Evolutionary conservation across 2,329 filamentous ascomycete genomes (phyloP), one percentile per base, ranked within the genome.

Genomic region (Botrytis fabae): DNA sequence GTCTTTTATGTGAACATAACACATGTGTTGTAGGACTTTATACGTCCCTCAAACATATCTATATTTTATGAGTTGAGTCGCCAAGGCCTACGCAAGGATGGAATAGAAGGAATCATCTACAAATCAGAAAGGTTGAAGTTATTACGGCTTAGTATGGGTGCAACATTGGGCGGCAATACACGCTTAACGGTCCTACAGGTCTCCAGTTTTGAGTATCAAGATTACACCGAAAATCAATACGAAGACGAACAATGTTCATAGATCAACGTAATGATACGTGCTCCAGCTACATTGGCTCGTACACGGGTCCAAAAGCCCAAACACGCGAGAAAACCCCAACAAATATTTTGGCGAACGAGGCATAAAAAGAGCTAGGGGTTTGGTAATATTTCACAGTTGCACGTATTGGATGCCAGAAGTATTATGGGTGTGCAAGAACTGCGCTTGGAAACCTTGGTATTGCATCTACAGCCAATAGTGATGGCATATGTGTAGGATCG

Each of bases 401-500:
- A 69, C n/a, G n/a, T 42, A 38, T 68, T 38, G 64, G 42, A 42
- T 22, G 40, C 16, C 22, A 72, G n/a, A 22, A 60, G 48, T 35
- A 48, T 4, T 25, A 38, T 40, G 18, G 38, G 46, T 10, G 28
- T 32, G 32, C 38, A 69, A 69, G 28, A 69, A 54, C 6, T 10
- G 18, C 28, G 7, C 38, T 69, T 61, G 22, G 42, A 48, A 69
- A 61, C 46, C 28, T 68, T 69, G 12, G 32, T 35, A 72, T 72
- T 72, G 62, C 69, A 54, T 51, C 48, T 63, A 51, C 35, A 72
- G 70, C 40, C 48, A 60, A 46, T 40, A 44, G 65, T 10, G 48
- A 59, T 28, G 42, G 65, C 57, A 51, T 40, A 51, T 32, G 40
- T 73, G 71, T 61, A 42, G 59, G 71, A 35, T 72, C 64, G 32